phyloP scores from a whole-genome alignment of 2,329 filamentous ascomycete genomes.

The Curvularia sp. region DNA sequence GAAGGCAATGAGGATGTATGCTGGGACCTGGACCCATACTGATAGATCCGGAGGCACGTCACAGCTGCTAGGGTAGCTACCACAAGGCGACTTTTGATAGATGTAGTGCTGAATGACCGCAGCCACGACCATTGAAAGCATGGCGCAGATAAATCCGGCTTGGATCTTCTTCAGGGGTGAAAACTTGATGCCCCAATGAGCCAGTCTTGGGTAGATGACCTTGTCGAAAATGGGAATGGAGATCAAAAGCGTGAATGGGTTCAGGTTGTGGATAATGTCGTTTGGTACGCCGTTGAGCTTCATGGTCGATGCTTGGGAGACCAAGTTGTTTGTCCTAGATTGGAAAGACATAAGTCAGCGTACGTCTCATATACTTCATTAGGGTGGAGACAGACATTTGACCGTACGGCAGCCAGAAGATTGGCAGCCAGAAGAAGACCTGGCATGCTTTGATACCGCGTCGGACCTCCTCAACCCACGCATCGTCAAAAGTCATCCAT shows the following conservation, averaged over 20 bases:
- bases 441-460: conserved; percentile 34
- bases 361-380: neutral
- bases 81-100: conserved; percentile 54
- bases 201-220: conserved; percentile 70
- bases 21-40: conserved; percentile 60
- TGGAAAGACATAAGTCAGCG: neutral
- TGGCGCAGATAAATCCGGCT: conserved; percentile 70
- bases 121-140: conserved; percentile 66
- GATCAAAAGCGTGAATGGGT: conserved; percentile 76
- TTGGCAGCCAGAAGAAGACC: conserved; percentile 59
- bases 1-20: conserved; percentile 61
- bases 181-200: conserved; percentile 68
- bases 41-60: conserved; percentile 54
- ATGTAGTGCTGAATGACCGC: conserved; percentile 64
- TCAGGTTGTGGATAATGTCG: conserved; percentile 77
- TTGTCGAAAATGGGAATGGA: conserved; percentile 71
- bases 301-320: conserved; percentile 59
- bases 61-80: conserved; percentile 47
- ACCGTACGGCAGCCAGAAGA: conserved; percentile 64
- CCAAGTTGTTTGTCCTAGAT: conserved; percentile 66
- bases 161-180: conserved; percentile 78
- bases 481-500: conserved; percentile 83
- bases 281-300: conserved; percentile 70
- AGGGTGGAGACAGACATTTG: conserved; percentile 48
- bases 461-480: conserved; percentile 69